Conservation (phyloP, 495 filamentous ascomycete genomes). For the Pseudoneurospora amorphoporcata region DNA sequence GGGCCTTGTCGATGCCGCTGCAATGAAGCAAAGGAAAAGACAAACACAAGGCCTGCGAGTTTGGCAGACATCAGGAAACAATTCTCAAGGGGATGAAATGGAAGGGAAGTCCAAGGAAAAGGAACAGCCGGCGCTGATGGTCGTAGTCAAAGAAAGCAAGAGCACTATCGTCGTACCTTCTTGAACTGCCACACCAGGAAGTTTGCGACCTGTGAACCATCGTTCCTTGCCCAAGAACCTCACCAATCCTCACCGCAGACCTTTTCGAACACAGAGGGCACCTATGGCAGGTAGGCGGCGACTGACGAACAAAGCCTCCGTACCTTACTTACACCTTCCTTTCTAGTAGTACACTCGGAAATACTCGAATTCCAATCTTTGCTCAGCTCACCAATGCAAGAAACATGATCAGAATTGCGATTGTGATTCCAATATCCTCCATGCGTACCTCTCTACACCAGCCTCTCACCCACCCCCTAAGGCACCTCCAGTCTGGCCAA, state of each 20-base stretch:
- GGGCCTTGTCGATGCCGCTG: background rate
- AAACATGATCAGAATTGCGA: background rate
- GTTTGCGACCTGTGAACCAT: background rate
- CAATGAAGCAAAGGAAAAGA: background rate
- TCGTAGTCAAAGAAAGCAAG: background rate
- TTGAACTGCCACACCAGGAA: background rate
- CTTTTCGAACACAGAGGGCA: too few relatives aligned
- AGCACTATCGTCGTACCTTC: background rate
- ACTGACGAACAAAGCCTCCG: too few relatives aligned
- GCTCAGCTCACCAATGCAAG: background rate
- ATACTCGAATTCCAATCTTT: too few relatives aligned
- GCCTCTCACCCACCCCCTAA: background rate
- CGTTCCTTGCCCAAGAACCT: background rate
- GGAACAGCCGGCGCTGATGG: background rate
- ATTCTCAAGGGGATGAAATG: background rate
- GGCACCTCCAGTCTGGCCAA: background rate
- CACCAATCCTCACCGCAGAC: too few relatives aligned
- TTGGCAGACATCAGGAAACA: background rate
- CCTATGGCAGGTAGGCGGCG: too few relatives aligned
- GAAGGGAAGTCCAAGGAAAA: too few relatives aligned
- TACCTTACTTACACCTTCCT: too few relatives aligned
- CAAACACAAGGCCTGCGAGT: background rate
- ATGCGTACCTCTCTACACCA: background rate
- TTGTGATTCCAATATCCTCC: background rate
- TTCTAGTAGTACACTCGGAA: too few relatives aligned